Percentiles rank a stretch among this genome's conserved stretches.
phyloP scores from a whole-genome alignment of 495 filamentous ascomycete genomes.

The Penicillium flavigenum region DNA sequence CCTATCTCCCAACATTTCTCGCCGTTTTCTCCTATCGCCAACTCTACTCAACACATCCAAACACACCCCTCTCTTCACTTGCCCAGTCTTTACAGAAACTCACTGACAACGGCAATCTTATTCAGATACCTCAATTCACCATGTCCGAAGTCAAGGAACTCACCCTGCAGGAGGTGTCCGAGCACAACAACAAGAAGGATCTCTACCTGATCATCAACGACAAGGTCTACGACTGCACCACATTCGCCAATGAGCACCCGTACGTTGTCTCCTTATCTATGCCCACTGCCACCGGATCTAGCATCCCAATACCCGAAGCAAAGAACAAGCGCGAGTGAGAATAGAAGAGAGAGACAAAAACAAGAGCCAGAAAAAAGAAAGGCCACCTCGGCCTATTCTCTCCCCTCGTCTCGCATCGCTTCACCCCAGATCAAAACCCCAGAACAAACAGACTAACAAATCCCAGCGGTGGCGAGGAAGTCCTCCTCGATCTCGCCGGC shows the following conservation, averaged over 20 bases:
- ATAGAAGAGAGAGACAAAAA: neutral
- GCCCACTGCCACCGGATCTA: neutral
- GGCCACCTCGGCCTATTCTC: neutral
- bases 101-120: conserved; percentile 1
- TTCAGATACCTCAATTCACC: conserved; percentile 31
- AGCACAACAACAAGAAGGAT: conserved; percentile 95
- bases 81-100: neutral
- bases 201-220: conserved; percentile 90
- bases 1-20: conserved; percentile 7
- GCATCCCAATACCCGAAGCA: neutral
- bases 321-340: neutral
- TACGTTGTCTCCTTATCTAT: conserved; percentile 54
- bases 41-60: conserved; percentile 6
- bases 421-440: neutral
- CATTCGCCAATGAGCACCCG: conserved; percentile 98
- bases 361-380: neutral
- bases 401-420: neutral
- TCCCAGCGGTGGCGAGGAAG: conserved; percentile 92
- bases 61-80: conserved; percentile 3
- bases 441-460: conserved; percentile 10
- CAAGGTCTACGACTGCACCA: conserved; percentile 86
- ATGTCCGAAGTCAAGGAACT: conserved; percentile 69
- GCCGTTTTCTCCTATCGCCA: conserved; percentile 11
- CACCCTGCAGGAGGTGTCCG: conserved; percentile 81
- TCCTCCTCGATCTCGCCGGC: conserved; percentile 91